Conservation (phyloP, 192 early-diverging fungal species). For the Ambispora gerdemannii region DNA sequence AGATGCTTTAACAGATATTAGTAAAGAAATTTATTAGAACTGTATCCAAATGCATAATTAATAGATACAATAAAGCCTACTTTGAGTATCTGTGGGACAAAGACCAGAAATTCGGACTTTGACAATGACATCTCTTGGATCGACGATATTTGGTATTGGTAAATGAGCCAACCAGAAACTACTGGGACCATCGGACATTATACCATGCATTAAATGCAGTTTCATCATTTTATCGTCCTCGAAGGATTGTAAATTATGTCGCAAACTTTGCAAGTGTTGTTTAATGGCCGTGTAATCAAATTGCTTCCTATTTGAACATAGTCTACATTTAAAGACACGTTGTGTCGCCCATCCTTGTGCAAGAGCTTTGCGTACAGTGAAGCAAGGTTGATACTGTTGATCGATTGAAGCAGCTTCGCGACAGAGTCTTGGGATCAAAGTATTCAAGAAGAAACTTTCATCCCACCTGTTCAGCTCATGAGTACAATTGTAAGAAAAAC, state of each 20-base stretch:
- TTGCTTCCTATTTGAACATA: not conserved
- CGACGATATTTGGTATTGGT: conserved; percentile 34
- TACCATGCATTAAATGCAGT: not conserved
- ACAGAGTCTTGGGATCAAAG: not conserved
- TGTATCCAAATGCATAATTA: too few species aligned
- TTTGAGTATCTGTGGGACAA: conserved; percentile 49
- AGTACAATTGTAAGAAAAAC: not conserved
- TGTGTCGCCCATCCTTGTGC: not conserved
- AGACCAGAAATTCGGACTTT: conserved; percentile 43
- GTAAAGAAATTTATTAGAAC: too few species aligned
- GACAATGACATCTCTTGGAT: conserved; percentile 48
- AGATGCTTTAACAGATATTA: conserved; percentile 34
- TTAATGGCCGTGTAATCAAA: not conserved
- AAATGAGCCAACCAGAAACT: not conserved
- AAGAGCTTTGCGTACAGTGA: not conserved
- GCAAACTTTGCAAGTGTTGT: not conserved
- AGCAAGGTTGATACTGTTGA: not conserved
- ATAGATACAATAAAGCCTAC: not conserved
- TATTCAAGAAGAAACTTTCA: not conserved
- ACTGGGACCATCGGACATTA: not conserved
- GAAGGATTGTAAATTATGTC: not conserved
- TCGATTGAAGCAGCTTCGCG: not conserved
- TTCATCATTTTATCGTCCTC: not conserved
- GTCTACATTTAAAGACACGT: not conserved
- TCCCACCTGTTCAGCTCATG: not conserved